Conservation (phyloP, 305 asterid genomes). For the Solanum hybrid region DNA sequence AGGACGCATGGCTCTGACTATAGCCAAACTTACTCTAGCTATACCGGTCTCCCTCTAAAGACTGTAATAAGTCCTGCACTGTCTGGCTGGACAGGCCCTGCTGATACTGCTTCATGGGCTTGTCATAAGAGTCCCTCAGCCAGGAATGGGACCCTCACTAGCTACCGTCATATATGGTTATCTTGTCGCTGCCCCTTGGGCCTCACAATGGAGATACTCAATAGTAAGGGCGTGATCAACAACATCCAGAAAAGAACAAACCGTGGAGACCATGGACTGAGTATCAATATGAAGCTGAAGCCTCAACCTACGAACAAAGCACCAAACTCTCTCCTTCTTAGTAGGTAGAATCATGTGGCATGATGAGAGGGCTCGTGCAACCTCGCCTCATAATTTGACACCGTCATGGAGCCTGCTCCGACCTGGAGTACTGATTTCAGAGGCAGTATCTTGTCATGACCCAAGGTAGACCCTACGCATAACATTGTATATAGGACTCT, state of each 20-base stretch:
- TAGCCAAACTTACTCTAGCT: neutral
- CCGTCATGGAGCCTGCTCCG: too few relatives aligned
- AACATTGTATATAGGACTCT: too few relatives aligned
- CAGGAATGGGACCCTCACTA: too few relatives aligned
- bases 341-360: neutral
- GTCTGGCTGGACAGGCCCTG: accelerated
- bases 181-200: neutral
- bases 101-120: neutral
- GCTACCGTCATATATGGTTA: neutral
- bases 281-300: neutral
- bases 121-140: neutral
- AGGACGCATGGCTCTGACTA: neutral
- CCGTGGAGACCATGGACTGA: neutral
- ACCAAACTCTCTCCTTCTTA: too few relatives aligned
- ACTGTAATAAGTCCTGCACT: neutral
- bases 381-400: too few relatives aligned
- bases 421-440: too few relatives aligned
- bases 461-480: too few relatives aligned
- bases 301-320: neutral
- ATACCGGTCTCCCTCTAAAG: neutral
- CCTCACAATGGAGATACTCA: neutral
- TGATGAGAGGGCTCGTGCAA: too few relatives aligned
- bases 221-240: neutral
- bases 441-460: too few relatives aligned
- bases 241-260: neutral